A percentile compares a stretch with the other conserved stretches of the same genome.
Evolutionary conservation across 805 yeast species (phyloP).

Genomic region (Wickerhamiella cacticola): DNA sequence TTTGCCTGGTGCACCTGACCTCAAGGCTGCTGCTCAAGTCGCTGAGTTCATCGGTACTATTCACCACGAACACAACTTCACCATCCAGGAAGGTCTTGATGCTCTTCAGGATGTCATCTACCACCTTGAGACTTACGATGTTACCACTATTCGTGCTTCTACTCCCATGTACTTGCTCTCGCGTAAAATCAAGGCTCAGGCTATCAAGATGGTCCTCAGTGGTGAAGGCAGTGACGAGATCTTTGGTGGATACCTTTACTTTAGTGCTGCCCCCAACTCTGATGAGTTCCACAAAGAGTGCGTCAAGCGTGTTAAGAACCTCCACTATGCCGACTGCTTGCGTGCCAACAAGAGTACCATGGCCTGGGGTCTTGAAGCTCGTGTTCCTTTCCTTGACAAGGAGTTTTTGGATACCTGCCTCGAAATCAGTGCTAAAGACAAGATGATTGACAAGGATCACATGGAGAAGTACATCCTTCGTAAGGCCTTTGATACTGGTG

Average conservation of each 20-base stretch:
- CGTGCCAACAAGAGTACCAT: conserved; percentile 98
- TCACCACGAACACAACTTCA: conserved; percentile 97
- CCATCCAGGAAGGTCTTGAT: conserved; percentile 92
- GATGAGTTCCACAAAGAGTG: conserved; percentile 91
- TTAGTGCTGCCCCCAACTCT: conserved; percentile 91
- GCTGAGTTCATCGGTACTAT: conserved; percentile 92
- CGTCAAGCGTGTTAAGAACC: conserved; percentile 91
- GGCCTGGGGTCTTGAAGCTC: conserved; percentile 99
- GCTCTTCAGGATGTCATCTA: conserved; percentile 87
- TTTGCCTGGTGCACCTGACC: conserved; percentile 94
- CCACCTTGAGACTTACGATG: conserved; percentile 96
- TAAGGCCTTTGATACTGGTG: conserved; percentile 92
- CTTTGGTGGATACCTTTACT: conserved; percentile 96
- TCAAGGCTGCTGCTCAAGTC: conserved; percentile 89
- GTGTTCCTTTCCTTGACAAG: conserved; percentile 97
- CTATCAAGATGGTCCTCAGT: conserved; percentile 96
- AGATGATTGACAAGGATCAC: conserved; percentile 60
- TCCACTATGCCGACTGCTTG: conserved; percentile 92
- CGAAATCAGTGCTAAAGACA: conserved; percentile 91
- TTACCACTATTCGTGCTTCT: conserved; percentile 96
- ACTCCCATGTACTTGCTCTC: conserved; percentile 97
- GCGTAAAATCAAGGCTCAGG: conserved; percentile 97
- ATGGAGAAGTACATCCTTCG: conserved; percentile 94
- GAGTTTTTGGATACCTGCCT: conserved; percentile 80
- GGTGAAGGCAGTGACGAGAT: conserved; percentile 99